Conservation (phyloP, 2,329 filamentous ascomycete genomes). For the Aspergillus glaucus region DNA sequence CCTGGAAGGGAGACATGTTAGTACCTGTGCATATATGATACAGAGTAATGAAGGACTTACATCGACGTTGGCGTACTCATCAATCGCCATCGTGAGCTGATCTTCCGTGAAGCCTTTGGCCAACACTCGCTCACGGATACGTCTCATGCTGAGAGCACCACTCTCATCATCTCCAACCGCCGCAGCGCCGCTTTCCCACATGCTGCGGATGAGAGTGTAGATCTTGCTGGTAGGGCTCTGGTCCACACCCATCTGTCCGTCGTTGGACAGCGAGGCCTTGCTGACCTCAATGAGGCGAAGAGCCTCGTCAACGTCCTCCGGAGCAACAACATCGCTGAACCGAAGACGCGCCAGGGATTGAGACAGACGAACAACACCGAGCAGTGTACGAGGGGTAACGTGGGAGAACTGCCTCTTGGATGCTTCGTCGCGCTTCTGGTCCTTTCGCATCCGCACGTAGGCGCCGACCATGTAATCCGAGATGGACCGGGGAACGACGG, state of each 20-base stretch:
- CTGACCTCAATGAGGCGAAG: constrained; percentile 85
- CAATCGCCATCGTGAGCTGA: constrained; percentile 77
- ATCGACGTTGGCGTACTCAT: constrained; percentile 82
- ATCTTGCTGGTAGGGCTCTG: constrained; percentile 83
- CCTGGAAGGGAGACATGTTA: constrained; percentile 45
- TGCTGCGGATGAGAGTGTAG: constrained; percentile 84
- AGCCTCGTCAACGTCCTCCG: constrained; percentile 93
- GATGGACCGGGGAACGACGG: constrained; percentile 74
- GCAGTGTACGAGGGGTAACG: constrained; percentile 85
- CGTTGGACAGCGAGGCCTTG: constrained; percentile 80
- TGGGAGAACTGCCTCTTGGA: constrained; percentile 89
- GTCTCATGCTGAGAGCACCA: constrained; percentile 76
- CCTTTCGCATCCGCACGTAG: constrained; percentile 88
- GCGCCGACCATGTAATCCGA: constrained; percentile 97
- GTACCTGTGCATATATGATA: constrained; percentile 11
- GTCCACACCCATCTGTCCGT: constrained; percentile 57
- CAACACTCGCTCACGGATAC: constrained; percentile 83
- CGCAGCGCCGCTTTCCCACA: constrained; percentile 77
- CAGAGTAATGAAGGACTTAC: constrained; percentile 56
- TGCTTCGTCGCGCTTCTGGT: constrained; percentile 85
- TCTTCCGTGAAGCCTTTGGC: constrained; percentile 96
- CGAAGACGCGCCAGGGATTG: constrained; percentile 89
- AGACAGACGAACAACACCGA: constrained; percentile 85
- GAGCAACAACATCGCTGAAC: constrained; percentile 76
- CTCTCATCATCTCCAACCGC: constrained; percentile 67